phyloP scores from a whole-genome alignment of 306 rosid species.

The Inga leiocalycina region DNA sequence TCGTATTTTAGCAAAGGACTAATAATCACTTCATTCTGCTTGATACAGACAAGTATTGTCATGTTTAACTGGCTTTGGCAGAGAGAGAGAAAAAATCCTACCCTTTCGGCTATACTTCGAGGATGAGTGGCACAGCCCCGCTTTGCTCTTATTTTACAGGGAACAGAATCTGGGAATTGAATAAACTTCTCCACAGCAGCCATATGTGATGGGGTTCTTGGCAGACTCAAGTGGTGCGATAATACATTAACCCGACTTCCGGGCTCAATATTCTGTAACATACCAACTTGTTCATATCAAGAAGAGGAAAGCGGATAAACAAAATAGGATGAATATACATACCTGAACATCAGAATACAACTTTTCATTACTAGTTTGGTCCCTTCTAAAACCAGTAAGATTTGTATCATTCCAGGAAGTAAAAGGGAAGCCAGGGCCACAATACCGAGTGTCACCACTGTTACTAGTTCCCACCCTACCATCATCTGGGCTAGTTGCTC shows the following conservation, averaged over 20 bases:
- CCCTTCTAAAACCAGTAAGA: constrained; percentile 45
- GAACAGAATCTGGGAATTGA: constrained; percentile 86
- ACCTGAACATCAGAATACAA: constrained; percentile 62
- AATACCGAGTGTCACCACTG: constrained; percentile 42
- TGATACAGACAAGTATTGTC: background rate
- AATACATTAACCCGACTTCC: constrained; percentile 61
- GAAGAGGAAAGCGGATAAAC: constrained; percentile 15
- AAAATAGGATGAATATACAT: constrained; percentile 2
- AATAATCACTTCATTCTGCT: background rate
- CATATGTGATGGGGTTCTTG: constrained; percentile 67
- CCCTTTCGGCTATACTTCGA: constrained; percentile 97
- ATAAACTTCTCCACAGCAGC: constrained; percentile 68
- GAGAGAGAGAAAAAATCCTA: constrained; percentile 20
- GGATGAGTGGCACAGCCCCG: constrained; percentile 99
- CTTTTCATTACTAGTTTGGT: constrained; percentile 45
- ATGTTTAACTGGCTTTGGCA: background rate
- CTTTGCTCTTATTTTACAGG: constrained; percentile 93
- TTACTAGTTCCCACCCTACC: constrained; percentile 37
- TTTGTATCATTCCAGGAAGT: constrained; percentile 59
- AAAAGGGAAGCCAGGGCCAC: constrained; percentile 51
- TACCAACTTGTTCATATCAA: constrained; percentile 7
- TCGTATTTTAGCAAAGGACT: background rate
- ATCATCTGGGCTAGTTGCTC: constrained; percentile 40
- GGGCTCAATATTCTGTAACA: constrained; percentile 58
- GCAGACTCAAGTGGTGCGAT: constrained; percentile 83